Conservation (phyloP, 2,329 filamentous ascomycete species). For the Capronia coronata region DNA sequence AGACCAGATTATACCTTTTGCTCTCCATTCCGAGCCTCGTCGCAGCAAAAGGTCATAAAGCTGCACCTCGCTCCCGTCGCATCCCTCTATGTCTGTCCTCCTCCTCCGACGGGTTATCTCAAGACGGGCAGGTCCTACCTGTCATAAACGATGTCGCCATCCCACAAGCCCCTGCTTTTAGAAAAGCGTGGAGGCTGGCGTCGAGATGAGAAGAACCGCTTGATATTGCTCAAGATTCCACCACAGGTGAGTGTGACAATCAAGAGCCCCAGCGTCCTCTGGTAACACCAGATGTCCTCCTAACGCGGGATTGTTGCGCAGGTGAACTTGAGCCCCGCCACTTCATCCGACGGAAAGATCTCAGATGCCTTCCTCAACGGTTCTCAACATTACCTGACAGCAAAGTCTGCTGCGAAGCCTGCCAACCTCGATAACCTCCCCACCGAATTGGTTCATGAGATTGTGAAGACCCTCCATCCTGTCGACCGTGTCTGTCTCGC, state of each 20-base stretch:
- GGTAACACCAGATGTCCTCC: neutral
- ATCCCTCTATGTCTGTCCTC: neutral
- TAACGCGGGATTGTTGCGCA: neutral
- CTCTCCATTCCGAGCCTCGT: neutral
- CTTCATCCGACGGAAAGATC: neutral
- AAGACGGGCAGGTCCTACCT: neutral
- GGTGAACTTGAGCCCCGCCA: neutral
- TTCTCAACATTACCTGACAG: neutral
- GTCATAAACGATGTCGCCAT: neutral
- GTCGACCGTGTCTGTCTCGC: slow-evolving; percentile 28
- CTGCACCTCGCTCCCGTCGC: neutral
- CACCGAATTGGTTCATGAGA: slow-evolving; percentile 21
- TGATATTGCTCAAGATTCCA: slow-evolving; percentile 13
- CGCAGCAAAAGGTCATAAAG: neutral
- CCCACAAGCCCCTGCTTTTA: neutral
- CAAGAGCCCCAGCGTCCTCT: neutral
- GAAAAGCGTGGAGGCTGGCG: neutral
- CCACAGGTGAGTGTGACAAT: slow-evolving; percentile 9
- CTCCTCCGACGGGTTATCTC: neutral
- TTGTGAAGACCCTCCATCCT: slow-evolving; percentile 23
- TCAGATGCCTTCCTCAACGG: neutral
- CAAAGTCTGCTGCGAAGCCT: neutral
- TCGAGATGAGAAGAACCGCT: slow-evolving; percentile 7
- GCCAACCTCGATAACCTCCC: slow-evolving; percentile 12
- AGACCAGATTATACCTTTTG: neutral